Conservation (phyloP, 2,329 filamentous ascomycete genomes). For the Phaeosphaeriaceae sp. region DNA sequence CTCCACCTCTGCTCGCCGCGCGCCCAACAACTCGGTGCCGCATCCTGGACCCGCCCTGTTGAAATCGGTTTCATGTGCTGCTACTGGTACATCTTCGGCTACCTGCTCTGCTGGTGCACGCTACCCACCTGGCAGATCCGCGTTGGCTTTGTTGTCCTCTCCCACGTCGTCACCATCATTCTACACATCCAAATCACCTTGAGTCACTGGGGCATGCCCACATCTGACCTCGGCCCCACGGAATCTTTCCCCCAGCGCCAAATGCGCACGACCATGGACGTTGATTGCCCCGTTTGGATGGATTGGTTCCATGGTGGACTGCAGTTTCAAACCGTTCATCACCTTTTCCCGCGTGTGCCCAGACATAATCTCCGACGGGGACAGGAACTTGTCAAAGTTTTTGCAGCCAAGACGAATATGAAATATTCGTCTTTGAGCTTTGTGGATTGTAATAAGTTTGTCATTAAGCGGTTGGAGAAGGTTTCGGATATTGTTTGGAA, state of each 20-base stretch:
- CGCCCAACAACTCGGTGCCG: constrained; percentile 75
- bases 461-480: constrained; percentile 77
- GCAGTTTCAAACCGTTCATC: constrained; percentile 89
- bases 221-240: constrained; percentile 78
- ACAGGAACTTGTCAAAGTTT: constrained; percentile 78
- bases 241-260: constrained; percentile 92
- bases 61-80: constrained; percentile 77
- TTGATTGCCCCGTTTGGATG: constrained; percentile 85
- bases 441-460: constrained; percentile 79
- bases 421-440: constrained; percentile 89
- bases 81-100: constrained; percentile 90
- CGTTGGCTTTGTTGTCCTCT: constrained; percentile 77
- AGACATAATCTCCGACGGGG: constrained; percentile 80
- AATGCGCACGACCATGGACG: constrained; percentile 92
- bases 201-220: constrained; percentile 94
- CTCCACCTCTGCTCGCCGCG: constrained; percentile 73
- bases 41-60: constrained; percentile 84
- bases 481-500: constrained; percentile 78
- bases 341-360: constrained; percentile 82
- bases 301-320: constrained; percentile 89
- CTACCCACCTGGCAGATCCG: constrained; percentile 74
- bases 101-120: constrained; percentile 74
- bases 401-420: constrained; percentile 81
- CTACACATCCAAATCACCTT: constrained; percentile 90
- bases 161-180: constrained; percentile 80